Evolutionary conservation across 495 filamentous ascomycete species (phyloP).

Genomic region (Aspergillus heteromorphus): DNA sequence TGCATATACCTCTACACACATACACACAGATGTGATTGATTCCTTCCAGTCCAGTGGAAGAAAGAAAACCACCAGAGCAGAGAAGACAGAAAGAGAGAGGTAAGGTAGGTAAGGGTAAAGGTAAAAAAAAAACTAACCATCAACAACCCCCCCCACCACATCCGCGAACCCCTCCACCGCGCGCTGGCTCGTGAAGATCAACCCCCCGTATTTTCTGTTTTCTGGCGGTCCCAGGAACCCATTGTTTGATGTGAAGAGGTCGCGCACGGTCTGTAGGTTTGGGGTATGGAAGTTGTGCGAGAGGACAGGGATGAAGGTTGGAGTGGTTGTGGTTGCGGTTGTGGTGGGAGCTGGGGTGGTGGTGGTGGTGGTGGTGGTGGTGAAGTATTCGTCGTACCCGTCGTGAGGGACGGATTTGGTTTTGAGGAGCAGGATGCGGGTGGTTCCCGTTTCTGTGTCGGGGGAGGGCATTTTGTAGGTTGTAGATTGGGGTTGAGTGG

Average conservation of each 20-base stretch:
- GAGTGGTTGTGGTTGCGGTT: constrained; percentile 29
- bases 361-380: constrained; percentile 24
- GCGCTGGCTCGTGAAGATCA: constrained; percentile 92
- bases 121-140: no score
- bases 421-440: constrained; percentile 71
- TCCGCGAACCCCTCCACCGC: constrained; percentile 80
- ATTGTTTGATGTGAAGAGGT: constrained; percentile 31
- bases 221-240: constrained; percentile 13
- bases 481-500: constrained; percentile 6
- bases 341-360: no score
- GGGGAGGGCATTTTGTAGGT: constrained; percentile 7
- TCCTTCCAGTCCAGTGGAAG: no score
- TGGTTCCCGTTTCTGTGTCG: constrained; percentile 5
- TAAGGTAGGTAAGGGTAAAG: constrained; percentile 29
- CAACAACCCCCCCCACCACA: constrained; percentile 49
- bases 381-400: constrained; percentile 73
- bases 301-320: constrained; percentile 78
- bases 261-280: constrained; percentile 41
- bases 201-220: constrained; percentile 70
- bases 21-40: no score
- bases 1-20: no score
- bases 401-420: constrained; percentile 75
- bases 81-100: no score
- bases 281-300: constrained; percentile 57
- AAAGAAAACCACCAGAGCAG: no score